Evolutionary conservation across 225 moss, liverwort and hornwort genomes (phyloP), one percentile per base, ranked within the genome.

Genomic region (Lunularia cruciata): DNA sequence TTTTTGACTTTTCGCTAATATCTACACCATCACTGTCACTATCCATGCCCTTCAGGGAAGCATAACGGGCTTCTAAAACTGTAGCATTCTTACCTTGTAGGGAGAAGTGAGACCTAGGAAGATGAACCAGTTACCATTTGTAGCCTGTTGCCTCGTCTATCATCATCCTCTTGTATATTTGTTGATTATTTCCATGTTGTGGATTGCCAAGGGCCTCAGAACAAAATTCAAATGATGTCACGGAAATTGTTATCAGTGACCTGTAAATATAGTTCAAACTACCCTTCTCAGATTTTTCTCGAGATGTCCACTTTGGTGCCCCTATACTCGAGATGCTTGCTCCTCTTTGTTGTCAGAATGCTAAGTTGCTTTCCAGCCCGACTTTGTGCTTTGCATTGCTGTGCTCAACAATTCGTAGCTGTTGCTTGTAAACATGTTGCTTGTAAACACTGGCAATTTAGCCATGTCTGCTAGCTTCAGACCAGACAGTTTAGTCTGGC

Each of bases 101-200:
- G 45, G 27, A 45, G 15, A 34, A 26, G 23, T 28, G 72, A 27
- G 66, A 33, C 25, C 30, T 54, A 23, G 37, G 31, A 40, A 15
- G 10, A 26, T 28, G 54, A 47, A 46, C 23, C 11, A 65, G 45
- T 33, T 45, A 39, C 63, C 60, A 8, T 42, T 4, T 47, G 14
- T 51, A 8, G 54, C 52, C 31, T 18, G 6, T 42, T 28, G 65
- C 38, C 30, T 35, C 25, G 25, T 23, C 40, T 12, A 32, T 23
- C 9, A 36, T 63, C n/a, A 28, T 67, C 42, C 27, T 51, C 69
- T 69, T 75, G 75, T 75, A 75, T 36, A 70, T 57, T 47, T 75
- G 69, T 69, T 46, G 32, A 75, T 45, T 75, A 49, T 35, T 20
- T 32, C 38, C 47, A 30, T 48, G 12, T 47, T 52, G 60, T 45